Percentiles rank a stretch among this genome's conserved stretches.
Evolutionary conservation across 192 early-diverging fungal genomes (phyloP).

Genomic region (Coemansia sp.): DNA sequence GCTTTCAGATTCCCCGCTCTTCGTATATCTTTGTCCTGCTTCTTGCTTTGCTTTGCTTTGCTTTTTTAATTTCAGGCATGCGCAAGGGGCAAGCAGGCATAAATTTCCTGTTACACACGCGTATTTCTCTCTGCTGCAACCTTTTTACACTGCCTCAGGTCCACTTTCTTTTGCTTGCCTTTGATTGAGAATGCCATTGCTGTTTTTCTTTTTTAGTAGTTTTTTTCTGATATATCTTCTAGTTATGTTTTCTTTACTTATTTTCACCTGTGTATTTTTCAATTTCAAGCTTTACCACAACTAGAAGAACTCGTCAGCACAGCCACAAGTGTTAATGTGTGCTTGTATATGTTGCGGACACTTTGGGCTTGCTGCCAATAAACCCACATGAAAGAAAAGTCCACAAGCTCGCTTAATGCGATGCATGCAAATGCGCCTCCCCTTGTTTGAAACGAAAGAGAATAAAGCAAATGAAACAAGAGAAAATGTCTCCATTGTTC

Average conservation of each 20-base stretch:
- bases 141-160: not conserved
- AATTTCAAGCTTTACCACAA: not conserved
- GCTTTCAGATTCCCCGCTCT: not conserved
- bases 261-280: not conserved
- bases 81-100: not conserved
- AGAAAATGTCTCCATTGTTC: not conserved
- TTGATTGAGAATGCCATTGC: not conserved
- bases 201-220: constrained; percentile 12
- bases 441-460: not conserved
- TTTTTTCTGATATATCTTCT: constrained; percentile 7
- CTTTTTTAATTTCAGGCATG: constrained; percentile 4
- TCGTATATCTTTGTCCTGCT: not conserved
- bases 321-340: not conserved
- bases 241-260: constrained; percentile 4
- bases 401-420: not conserved
- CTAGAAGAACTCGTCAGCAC: not conserved
- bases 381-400: no score
- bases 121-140: not conserved
- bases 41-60: constrained; percentile 5
- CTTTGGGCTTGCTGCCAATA: no score
- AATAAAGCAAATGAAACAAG: not conserved
- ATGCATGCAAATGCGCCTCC: not conserved
- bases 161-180: not conserved
- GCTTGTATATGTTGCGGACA: not conserved
- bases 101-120: not conserved